Percentiles rank a stretch among this genome's conserved stretches.
These are phyloP conservation scores for Leishmania arabica DNA, from an alignment of 208 protist species.

Conservation along the genomic window DNA sequence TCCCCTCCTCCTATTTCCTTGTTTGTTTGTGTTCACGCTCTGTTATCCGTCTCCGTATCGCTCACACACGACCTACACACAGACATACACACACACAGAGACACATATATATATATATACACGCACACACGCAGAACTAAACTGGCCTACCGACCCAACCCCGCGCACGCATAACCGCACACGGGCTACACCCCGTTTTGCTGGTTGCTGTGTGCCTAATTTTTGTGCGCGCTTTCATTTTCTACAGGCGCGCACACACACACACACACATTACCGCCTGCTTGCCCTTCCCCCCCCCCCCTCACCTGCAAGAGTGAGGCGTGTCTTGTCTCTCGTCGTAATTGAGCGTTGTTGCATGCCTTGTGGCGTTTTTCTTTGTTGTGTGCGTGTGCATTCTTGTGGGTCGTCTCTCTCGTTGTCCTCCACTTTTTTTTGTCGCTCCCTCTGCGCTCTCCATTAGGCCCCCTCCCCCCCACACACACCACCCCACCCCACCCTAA, in stretches of 20 bases:
- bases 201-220: not conserved
- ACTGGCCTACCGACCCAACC: no score
- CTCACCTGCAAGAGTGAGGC: not conserved
- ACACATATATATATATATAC: not conserved
- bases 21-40: no score
- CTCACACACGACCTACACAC: no score
- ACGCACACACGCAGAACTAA: not conserved
- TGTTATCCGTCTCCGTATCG: not conserved
- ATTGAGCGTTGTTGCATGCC: not conserved
- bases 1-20: not conserved
- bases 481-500: not conserved
- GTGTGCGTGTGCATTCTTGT: not conserved
- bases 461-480: no score
- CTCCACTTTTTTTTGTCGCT: not conserved
- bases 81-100: no score
- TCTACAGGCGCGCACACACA: not conserved
- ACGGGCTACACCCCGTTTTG: no score
- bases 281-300: not conserved
- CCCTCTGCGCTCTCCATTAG: not conserved
- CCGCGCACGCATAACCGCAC: no score
- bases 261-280: not conserved
- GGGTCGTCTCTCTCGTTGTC: not conserved
- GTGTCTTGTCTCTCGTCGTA: not conserved
- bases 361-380: not conserved
- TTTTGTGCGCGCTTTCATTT: not conserved